Evolutionary conservation across 2,329 filamentous ascomycete species (phyloP), one percentile per base, ranked within the genome.

Genomic region (Colletotrichum eleusines): DNA sequence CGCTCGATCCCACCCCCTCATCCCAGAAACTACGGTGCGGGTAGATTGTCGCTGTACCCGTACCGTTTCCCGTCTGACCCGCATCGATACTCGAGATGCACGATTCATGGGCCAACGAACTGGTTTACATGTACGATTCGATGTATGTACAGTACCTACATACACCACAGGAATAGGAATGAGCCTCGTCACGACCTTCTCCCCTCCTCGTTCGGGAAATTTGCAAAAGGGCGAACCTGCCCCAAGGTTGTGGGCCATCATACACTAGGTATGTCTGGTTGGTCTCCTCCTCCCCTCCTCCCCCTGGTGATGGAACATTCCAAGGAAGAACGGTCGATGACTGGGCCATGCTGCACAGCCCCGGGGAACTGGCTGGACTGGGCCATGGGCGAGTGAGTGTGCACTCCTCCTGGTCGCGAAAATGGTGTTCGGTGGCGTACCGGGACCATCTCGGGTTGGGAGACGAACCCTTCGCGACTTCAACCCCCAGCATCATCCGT

Each of bases 201-300:
- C 50, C 51, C 58, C 57, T 51, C 42, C 63, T 62, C 57, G 63
- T 53, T 71, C 68, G 68, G 63, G 68, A 71, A 67, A 67, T 67
- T 67, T 63, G 68, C 63, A 61, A 50, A 61, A 9, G 38, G n/a
- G 14, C 60, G 44, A n/a, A 28, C 48, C 66, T 44, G 65, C 63
- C n/a, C 63, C 66, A 33, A 58, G 63, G 63, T 71, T 66, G 57
- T 51, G 50, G 69, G 51, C 59, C 65, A 71, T 69, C 59, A 60
- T 69, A 46, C n/a, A n/a, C n/a, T n/a, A n/a, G n/a, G n/a, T 69
- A n/a, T 9, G 64, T 69, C 59, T 71, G 48, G 59, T 20, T 16
- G 2, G 4, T 16, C 14, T 5, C 38, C 38, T 8, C 38, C 40
- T 18, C 16, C 42, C 42, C 40, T n/a, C 16, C 16, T 28, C 53